These are phyloP conservation scores for Protomyces inundatus DNA, from an alignment of 1,139 yeast genomes.

Conservation along the genomic window DNA sequence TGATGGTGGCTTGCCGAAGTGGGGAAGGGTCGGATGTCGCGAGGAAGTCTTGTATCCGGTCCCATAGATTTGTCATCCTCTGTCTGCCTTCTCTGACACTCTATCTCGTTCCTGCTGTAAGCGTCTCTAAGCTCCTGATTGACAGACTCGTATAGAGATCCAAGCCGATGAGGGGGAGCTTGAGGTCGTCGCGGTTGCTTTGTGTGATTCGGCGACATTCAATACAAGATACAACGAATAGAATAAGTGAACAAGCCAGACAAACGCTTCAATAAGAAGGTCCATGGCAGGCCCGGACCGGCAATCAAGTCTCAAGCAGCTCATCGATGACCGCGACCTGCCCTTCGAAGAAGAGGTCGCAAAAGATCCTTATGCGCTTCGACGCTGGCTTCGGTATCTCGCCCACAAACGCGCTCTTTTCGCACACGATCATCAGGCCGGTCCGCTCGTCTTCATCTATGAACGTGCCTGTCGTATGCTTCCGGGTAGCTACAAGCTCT, in stretches of 20 bases:
- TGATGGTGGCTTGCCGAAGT: neutral
- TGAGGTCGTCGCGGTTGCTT: neutral
- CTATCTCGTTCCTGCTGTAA: neutral
- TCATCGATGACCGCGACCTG: constrained; percentile 38
- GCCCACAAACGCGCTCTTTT: constrained; percentile 37
- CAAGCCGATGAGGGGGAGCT: too few relatives aligned
- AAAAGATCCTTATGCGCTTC: constrained; percentile 45
- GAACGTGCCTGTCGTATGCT: constrained; percentile 51
- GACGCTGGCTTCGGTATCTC: constrained; percentile 54
- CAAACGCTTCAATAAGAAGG: neutral
- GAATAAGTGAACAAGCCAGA: too few relatives aligned
- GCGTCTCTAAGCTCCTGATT: neutral
- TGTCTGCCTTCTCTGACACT: neutral
- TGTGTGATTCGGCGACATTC: neutral
- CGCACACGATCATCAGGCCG: constrained; percentile 35
- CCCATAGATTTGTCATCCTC: neutral
- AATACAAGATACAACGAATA: too few relatives aligned
- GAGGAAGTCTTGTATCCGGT: neutral
- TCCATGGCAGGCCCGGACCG: neutral
- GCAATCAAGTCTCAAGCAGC: neutral
- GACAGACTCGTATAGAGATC: too few relatives aligned
- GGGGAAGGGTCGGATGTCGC: neutral
- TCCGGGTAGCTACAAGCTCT: constrained; percentile 52
- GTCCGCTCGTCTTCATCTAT: constrained; percentile 45
- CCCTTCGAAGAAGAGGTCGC: constrained; percentile 48